Conservation (phyloP, 2,329 filamentous ascomycete genomes). For the Colletotrichum sansevieriae region DNA sequence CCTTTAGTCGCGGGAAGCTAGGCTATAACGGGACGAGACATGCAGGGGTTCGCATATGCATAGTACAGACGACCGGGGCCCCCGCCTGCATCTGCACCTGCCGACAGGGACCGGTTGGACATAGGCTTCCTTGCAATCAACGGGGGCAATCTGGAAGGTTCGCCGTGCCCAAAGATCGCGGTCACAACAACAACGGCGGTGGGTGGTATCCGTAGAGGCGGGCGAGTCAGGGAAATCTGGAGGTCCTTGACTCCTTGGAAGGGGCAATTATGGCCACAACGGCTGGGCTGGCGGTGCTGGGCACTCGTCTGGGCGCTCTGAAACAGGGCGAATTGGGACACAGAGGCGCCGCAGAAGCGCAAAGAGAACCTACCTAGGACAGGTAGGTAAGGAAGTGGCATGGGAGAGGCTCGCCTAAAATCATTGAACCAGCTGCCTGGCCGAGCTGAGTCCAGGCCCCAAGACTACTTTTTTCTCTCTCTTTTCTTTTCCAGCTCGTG, state of each 20-base stretch:
- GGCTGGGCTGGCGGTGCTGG: slow-evolving; percentile 14
- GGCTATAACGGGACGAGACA: slow-evolving; percentile 23
- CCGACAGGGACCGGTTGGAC: not conserved
- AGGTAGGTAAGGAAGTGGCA: slow-evolving; percentile 12
- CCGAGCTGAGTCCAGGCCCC: slow-evolving; percentile 1
- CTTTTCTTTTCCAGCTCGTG: not conserved
- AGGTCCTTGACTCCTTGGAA: not conserved
- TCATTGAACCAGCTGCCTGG: slow-evolving; percentile 15
- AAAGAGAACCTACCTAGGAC: too few relatives aligned
- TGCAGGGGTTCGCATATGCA: not conserved
- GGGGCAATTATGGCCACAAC: not conserved
- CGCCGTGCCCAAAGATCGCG: not conserved
- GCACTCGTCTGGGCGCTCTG: slow-evolving; percentile 28
- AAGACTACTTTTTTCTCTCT: slow-evolving; percentile 4
- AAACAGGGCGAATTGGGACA: slow-evolving; percentile 25
- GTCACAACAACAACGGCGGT: not conserved
- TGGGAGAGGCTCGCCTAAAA: slow-evolving; percentile 18
- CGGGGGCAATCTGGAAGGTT: not conserved
- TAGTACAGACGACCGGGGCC: not conserved
- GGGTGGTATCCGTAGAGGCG: slow-evolving; percentile 8
- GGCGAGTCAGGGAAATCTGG: slow-evolving; percentile 27
- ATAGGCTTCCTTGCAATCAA: not conserved
- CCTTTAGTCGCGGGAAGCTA: slow-evolving; percentile 23
- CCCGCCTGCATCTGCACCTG: slow-evolving; percentile 16
- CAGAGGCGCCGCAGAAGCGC: not conserved